Evolutionary conservation across 208 protist genomes (phyloP), one percentile per base, ranked within the genome.

Genomic region (Blastocrithidia nonstop): DNA sequence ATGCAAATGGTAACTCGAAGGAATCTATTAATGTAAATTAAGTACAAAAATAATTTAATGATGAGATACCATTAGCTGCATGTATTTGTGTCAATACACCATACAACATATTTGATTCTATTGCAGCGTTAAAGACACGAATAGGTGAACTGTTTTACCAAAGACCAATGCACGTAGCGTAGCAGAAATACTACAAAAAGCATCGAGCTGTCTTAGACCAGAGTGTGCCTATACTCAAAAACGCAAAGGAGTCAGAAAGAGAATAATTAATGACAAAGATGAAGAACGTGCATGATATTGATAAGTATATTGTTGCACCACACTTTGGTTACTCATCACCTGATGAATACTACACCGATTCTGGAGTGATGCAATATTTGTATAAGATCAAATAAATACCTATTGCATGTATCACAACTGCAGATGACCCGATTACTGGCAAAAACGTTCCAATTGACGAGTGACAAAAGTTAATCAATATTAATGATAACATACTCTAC

Each of bases 31-130:
- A n/a, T n/a, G n/a, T n/a, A n/a, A n/a, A n/a, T n/a, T n/a, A n/a
- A n/a, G n/a, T n/a, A n/a, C n/a, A n/a, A n/a, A n/a, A n/a, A n/a
- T n/a, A n/a, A n/a, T n/a, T n/a, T n/a, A n/a, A n/a, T n/a, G n/a
- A n/a, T n/a, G n/a, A n/a, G n/a, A n/a, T n/a, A n/a, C n/a, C n/a
- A n/a, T n/a, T n/a, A n/a, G n/a, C n/a, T n/a, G n/a, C n/a, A n/a
- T n/a, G n/a, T n/a, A n/a, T n/a, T n/a, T 50, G 50, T 33, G 39
- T 82, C 17, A 64, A 29, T 15, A 50, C 57, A 6, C 69, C 72
- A 20, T 71, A 71, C 50, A 66, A 79, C 44, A 73, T 82, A 50
- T 35, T 54, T n/a, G 31, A 31, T 16, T 54, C 62, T 42, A 35
- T 58, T 19, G 28, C 50, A 19, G 21, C 33, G 0, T 66, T 79